Conservation (phyloP, 306 rosid species). For the Mimosa bimucronata region DNA sequence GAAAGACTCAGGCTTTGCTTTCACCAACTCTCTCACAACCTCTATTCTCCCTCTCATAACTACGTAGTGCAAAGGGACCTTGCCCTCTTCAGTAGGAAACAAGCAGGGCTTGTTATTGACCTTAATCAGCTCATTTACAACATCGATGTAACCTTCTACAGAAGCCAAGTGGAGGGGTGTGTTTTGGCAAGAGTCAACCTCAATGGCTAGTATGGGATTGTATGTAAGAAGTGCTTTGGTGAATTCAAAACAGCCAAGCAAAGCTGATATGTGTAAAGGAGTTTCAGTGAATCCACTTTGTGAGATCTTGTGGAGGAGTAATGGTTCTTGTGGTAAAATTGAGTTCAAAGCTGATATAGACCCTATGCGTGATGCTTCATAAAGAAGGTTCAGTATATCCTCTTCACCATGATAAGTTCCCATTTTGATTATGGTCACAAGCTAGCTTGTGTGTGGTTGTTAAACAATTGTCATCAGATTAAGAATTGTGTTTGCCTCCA, state of each 20-base stretch:
- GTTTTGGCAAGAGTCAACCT: background rate
- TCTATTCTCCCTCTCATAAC: too few species aligned
- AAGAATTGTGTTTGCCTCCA: too few species aligned
- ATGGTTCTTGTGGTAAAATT: background rate
- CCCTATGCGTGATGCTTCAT: background rate
- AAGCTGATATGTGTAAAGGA: slow-evolving; percentile 3
- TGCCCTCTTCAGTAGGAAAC: background rate
- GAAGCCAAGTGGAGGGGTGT: background rate
- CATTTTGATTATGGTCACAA: background rate
- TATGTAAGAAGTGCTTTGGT: background rate
- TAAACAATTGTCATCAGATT: too few species aligned
- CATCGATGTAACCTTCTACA: background rate
- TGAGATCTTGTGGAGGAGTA: background rate
- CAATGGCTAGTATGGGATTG: background rate
- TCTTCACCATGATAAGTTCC: background rate
- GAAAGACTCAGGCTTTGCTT: too few species aligned
- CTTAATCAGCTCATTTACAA: background rate
- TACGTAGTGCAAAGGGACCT: too few species aligned
- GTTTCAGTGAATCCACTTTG: background rate
- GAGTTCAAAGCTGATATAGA: background rate
- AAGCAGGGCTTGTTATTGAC: background rate
- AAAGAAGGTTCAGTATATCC: background rate
- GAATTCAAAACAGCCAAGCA: background rate
- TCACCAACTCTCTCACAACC: too few species aligned
- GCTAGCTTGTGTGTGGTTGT: too few species aligned